These are phyloP conservation scores for Moricandia moricandioides DNA, from an alignment of 345 rosid species.

Conservation along the genomic window DNA sequence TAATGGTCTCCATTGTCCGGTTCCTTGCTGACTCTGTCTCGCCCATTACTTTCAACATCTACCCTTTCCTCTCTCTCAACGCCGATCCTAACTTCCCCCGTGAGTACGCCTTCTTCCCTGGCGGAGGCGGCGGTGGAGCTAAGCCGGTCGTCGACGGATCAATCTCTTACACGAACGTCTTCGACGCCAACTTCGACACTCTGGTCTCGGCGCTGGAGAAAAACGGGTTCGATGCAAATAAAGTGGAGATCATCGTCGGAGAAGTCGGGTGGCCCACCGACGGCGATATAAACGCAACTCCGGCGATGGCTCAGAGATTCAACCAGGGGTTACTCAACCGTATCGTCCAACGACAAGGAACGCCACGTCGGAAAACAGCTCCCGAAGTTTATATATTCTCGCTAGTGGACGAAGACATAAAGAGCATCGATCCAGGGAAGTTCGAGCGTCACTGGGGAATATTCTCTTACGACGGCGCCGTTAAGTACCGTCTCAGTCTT, in stretches of 20 bases:
- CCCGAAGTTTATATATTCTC: slow-evolving; percentile 75
- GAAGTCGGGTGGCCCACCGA: slow-evolving; percentile 98
- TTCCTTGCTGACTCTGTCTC: slow-evolving; percentile 57
- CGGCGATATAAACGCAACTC: slow-evolving; percentile 63
- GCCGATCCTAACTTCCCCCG: slow-evolving; percentile 68
- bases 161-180: slow-evolving; percentile 73
- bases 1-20: slow-evolving; percentile 61
- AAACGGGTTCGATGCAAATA: slow-evolving; percentile 58
- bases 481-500: slow-evolving; percentile 53
- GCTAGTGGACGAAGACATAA: slow-evolving; percentile 75
- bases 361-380: slow-evolving; percentile 57
- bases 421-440: slow-evolving; percentile 71
- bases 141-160: slow-evolving; percentile 71
- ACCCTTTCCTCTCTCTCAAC: slow-evolving; percentile 86
- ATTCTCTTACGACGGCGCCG: slow-evolving; percentile 62
- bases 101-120: slow-evolving; percentile 78
- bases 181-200: slow-evolving; percentile 86
- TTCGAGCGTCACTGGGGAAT: slow-evolving; percentile 86
- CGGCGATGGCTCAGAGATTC: slow-evolving; percentile 59
- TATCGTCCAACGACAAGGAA: slow-evolving; percentile 56
- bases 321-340: slow-evolving; percentile 75
- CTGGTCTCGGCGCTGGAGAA: slow-evolving; percentile 68
- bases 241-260: slow-evolving; percentile 68
- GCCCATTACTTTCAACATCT: slow-evolving; percentile 75
- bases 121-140: slow-evolving; percentile 37